Evolutionary conservation across 2,329 filamentous ascomycete species (phyloP), one percentile per base, ranked within the genome.

Genomic region (Eutypella sp.): DNA sequence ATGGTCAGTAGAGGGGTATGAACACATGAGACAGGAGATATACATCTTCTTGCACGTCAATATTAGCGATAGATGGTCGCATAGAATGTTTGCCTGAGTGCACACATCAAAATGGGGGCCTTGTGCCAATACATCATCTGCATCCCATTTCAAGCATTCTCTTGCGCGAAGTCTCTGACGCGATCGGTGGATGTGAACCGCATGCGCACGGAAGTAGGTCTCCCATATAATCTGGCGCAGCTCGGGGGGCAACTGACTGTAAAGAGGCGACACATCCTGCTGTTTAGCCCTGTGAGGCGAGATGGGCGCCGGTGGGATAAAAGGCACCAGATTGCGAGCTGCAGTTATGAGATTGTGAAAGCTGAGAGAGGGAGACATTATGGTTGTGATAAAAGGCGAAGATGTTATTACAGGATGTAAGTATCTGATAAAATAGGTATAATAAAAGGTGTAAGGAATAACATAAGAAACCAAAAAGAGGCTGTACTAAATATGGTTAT

Each of bases 41-140:
- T 50, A 52, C 50, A 48, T 50, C 38, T 45, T 43, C 33, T 48
- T 50, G 43, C 48, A 52, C 15, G 48, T 44, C 36, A 52, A 40
- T 27, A 52, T 24, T 29, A 52, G 18, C 19, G 41, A 44, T 22
- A 48, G 11, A 33, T 52, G 46, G 33, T 44, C n/a, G 41, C 48
- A 50, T 23, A 19, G 45, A 16, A 45, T 40, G 3, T 29, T 31
- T 27, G 11, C 22, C 37, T 31, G 16, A 36, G 22, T 23, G 37
- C 40, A 45, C n/a, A 29, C 22, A 10, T 22, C 39, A 29, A 25
- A 31, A 37, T 46, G 44, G 36, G 39, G 40, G 13, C 44, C 44
- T 23, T 39, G 22, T 37, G 33, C 16, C n/a, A 20, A 16, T 5
- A 37, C 33, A 16, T 38, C 44, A 24, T 46, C 40, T 24, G 33